Evolutionary conservation across 2,329 filamentous ascomycete genomes (phyloP).

Genomic region (Fusarium nanum): DNA sequence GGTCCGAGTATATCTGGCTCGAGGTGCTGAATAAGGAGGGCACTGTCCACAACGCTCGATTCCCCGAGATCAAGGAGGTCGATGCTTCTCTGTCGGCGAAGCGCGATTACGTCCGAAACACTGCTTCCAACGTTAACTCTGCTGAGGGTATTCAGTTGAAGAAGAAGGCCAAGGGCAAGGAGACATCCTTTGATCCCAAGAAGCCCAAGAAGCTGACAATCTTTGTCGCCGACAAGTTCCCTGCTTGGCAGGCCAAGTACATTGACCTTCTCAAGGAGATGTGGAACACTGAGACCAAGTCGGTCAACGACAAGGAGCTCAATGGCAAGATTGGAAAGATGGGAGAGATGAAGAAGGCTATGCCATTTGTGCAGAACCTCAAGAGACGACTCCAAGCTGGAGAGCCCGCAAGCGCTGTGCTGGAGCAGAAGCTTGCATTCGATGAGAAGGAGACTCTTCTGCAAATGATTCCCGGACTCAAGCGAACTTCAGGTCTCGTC

Average conservation of each 20-base stretch:
- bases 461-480: conserved; percentile 83
- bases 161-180: conserved; percentile 94
- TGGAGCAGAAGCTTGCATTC: conserved; percentile 87
- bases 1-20: conserved; percentile 93
- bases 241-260: conserved; percentile 91
- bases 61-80: conserved; percentile 68
- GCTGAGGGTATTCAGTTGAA: conserved; percentile 86
- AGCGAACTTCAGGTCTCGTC: conserved; percentile 76
- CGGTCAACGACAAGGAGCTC: conserved; percentile 82
- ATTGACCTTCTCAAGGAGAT: conserved; percentile 80
- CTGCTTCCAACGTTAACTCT: conserved; percentile 79
- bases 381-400: conserved; percentile 85
- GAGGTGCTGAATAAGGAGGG: conserved; percentile 83
- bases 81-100: conserved; percentile 78
- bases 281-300: conserved; percentile 71
- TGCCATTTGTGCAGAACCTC: conserved; percentile 92
- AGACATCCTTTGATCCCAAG: conserved; percentile 85
- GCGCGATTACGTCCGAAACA: conserved; percentile 82
- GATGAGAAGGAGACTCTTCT: conserved; percentile 81
- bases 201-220: conserved; percentile 92
- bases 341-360: conserved; percentile 94
- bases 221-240: conserved; percentile 82
- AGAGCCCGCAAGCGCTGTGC: conserved; percentile 73
- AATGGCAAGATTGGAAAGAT: conserved; percentile 83
- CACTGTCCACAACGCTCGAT: conserved; percentile 79